Evolutionary conservation across 805 yeast species (phyloP), one percentile per base, ranked within the genome.

Genomic region (Pichia paraexigua): DNA sequence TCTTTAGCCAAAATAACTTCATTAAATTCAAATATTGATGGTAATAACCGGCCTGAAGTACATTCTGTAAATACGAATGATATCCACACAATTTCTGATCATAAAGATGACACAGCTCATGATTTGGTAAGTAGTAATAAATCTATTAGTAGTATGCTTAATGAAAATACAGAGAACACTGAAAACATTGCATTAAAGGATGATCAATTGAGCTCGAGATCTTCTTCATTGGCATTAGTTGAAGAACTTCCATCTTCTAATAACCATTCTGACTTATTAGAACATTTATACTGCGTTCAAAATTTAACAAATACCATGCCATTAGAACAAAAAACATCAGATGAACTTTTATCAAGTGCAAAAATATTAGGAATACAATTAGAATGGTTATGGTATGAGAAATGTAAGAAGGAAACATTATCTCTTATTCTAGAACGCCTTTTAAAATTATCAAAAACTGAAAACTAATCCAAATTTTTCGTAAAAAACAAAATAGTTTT

Each of bases 371-470:
- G 75, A n/a, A 71, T 78, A 25, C 74, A 77, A 54, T 62, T 82
- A 44, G 83, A 80, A 53, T 77, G 82, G 80, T 63, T 76, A 39
- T 74, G 81, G 73, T 75, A 75, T 52, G 85, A 83, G 52, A 64
- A 74, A 15, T 71, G 56, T 25, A 47, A 48, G 6, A 39, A 47
- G 25, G 39, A 75, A 50, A 70, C 78, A 46, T 70, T 72, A 44
- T 63, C 55, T 8, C 39, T 58, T 39, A 49, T 61, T 8, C 43
- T 60, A 32, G 48, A 45, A n/a, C 41, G 39, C 13, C 32, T 42
- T 40, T 41, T 28, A 20, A 43, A 1, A 18, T 22, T 13, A n/a
- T 10, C 12, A 11, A 22, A 17, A 22, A 27, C 10, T 9, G 41
- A 35, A 5, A 11, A 41, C 2, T 32, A 12, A 32, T 32, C 13